Conservation (phyloP, 176 grass and related monocot species). For the Carex parvula region DNA sequence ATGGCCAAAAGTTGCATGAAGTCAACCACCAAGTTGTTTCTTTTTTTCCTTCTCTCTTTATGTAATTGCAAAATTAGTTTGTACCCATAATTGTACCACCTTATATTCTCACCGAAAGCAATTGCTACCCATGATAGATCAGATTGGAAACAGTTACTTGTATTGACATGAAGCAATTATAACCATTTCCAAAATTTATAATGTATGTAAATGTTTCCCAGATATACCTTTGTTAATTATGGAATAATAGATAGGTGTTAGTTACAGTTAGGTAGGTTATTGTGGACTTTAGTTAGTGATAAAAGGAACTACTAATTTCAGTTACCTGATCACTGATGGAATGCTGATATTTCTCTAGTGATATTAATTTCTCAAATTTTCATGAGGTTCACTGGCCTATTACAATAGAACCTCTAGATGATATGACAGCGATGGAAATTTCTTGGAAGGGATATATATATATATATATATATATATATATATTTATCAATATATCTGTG, state of each 20-base stretch:
- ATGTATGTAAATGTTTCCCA: not conserved
- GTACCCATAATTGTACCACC: not conserved
- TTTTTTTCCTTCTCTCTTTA: not conserved
- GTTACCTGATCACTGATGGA: not conserved
- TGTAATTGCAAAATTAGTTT: not conserved
- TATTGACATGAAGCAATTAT: not conserved
- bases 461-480: too few species aligned
- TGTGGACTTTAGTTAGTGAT: not conserved
- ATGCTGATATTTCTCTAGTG: not conserved
- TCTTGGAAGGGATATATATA: not conserved
- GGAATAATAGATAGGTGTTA: not conserved
- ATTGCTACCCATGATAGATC: not conserved
- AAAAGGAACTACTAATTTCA: not conserved
- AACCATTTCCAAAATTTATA: not conserved
- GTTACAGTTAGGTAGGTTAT: not conserved
- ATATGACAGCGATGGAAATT: slow-evolving; percentile 7
- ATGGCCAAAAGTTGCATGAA: not conserved
- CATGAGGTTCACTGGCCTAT: not conserved
- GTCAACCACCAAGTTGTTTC: not conserved
- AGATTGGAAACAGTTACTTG: not conserved
- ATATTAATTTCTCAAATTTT: not conserved
- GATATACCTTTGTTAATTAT: not conserved
- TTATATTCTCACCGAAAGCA: slow-evolving; percentile 8
- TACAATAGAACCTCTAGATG: not conserved
- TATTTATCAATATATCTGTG: too few species aligned